Percentiles rank a stretch among this genome's conserved stretches.
These are phyloP conservation scores for Blakeslea trispora DNA, from an alignment of 371 early-diverging fungal genomes.

Conservation along the genomic window DNA sequence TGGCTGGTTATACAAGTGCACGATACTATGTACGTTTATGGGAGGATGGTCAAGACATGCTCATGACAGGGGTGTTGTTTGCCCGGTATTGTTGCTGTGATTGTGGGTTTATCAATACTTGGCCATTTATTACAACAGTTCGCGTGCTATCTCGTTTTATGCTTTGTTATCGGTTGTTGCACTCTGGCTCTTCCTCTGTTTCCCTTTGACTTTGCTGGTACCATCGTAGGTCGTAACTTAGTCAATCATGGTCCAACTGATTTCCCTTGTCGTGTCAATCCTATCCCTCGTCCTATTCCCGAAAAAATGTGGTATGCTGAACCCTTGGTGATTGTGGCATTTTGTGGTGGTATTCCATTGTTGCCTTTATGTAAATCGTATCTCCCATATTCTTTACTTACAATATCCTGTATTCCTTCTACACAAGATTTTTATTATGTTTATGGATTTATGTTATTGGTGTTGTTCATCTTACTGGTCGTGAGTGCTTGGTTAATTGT, in stretches of 20 bases:
- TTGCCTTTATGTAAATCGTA: constrained; percentile 83
- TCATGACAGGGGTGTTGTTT: constrained; percentile 73
- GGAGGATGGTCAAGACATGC: constrained; percentile 74
- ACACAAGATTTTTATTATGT: constrained; percentile 86
- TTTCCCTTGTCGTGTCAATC: constrained; percentile 83
- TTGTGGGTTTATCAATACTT: constrained; percentile 69
- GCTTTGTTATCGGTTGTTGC: constrained; percentile 70
- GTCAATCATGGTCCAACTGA: constrained; percentile 54
- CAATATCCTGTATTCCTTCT: no score
- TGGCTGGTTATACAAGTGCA: constrained; percentile 73
- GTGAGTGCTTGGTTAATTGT: constrained; percentile 83
- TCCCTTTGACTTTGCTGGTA: constrained; percentile 78
- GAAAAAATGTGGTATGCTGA: constrained; percentile 76
- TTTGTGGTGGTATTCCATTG: constrained; percentile 82
- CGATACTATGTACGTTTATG: constrained; percentile 72
- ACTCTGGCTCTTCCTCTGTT: constrained; percentile 76
- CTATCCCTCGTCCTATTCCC: constrained; percentile 81
- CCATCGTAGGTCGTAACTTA: constrained; percentile 76
- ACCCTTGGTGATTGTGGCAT: constrained; percentile 59
- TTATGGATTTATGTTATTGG: constrained; percentile 81
- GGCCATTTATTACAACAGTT: constrained; percentile 74
- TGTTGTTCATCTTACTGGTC: constrained; percentile 69
- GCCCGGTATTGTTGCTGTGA: constrained; percentile 64
- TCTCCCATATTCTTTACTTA: constrained; percentile 83
- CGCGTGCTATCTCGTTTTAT: constrained; percentile 80